A percentile compares a stretch with the other conserved stretches of the same genome.
Evolutionary conservation across 1,284 basidiomycete genomes (phyloP).

Genomic region (Puccinia novopanici): DNA sequence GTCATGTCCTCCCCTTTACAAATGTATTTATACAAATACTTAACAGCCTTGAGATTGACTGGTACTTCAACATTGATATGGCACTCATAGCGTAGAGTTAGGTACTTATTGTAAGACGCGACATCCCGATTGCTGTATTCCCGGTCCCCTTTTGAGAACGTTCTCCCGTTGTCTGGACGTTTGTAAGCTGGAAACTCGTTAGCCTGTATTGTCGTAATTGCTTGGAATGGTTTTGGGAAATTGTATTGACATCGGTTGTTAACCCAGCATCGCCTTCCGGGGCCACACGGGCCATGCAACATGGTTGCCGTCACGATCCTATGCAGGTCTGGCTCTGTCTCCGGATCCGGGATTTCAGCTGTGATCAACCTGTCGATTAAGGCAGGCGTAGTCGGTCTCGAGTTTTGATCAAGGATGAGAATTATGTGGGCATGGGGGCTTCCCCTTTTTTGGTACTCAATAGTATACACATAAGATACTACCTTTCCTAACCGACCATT

Average conservation of each 20-base stretch:
- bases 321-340: neutral
- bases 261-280: no score
- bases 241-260: no score
- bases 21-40: constrained; percentile 39
- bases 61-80: constrained; percentile 42
- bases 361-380: neutral
- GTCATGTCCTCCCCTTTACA: constrained; percentile 8
- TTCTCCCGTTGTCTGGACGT: neutral
- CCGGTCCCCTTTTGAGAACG: neutral
- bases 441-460: constrained; percentile 65
- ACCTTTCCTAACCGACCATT: constrained; percentile 59
- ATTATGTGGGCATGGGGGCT: constrained; percentile 63
- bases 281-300: neutral
- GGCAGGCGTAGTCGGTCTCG: neutral
- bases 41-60: neutral
- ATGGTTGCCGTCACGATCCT: neutral
- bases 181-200: neutral
- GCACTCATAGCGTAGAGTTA: neutral
- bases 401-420: neutral
- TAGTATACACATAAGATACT: constrained; percentile 61
- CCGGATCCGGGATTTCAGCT: neutral
- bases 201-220: no score
- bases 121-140: neutral
- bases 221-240: neutral
- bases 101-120: constrained; percentile 24